Evolutionary conservation across 1,284 basidiomycete species (phyloP), one percentile per base, ranked within the genome.

Genomic region (Serendipita sp.): DNA sequence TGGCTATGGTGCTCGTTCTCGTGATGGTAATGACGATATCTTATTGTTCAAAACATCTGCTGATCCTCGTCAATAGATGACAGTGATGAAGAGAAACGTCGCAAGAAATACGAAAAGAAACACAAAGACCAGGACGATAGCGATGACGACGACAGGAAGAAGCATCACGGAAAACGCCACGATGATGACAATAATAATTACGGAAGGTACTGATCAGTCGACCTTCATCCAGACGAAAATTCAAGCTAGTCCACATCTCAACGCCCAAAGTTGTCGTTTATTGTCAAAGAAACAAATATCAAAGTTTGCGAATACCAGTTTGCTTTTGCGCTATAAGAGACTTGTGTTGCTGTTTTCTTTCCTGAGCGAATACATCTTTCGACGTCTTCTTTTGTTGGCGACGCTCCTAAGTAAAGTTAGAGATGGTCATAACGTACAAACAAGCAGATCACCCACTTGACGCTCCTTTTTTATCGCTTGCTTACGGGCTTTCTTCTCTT

Each of bases 401-500:
- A 45, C 93, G 82, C 3, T 69, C 67, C 69, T 76, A 61, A 3
- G 47, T 32, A n/a, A 45, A 53, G 62, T 45, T 29, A n/a, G 60
- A 5, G 8, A 13, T 42, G 15, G 22, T 62, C n/a, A 47, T 47
- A 22, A 5, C 26, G 53, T n/a, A 63, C 22, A 49, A n/a, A 30
- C 41, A 41, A 43, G 30, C 22, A 22, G 29, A 43, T 4, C 30
- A 68, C 72, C 65, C 42, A 76, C 74, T 67, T 88, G 85, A 65
- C 88, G 81, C 67, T 91, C 88, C 5, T 79, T 81, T 73, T 97
- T 99, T 42, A 93, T 83, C 0, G 84, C 86, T n/a, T 82, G 78
- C 73, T 99, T 99, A 22, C 96, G 82, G 0, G 84, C 82, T 69
- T 85, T 92, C 73, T 91, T 92, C 53, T 91, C 92, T 67, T 93